These are phyloP conservation scores for Tubosaeta sp. DNA, from an alignment of 768 basidiomycete genomes.

Conservation along the genomic window DNA sequence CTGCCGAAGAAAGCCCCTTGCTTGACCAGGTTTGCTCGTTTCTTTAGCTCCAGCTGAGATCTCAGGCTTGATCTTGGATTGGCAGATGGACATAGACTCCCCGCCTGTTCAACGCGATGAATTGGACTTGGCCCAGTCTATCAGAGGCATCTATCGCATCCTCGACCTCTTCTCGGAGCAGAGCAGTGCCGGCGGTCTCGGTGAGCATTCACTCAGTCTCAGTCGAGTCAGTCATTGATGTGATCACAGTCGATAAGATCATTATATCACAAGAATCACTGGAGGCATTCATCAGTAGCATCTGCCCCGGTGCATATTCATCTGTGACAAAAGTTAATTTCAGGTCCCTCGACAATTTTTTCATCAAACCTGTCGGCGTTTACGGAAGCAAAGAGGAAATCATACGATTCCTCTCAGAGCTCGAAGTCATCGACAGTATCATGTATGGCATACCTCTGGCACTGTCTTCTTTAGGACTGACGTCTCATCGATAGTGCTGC, in stretches of 20 bases:
- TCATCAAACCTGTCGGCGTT: slow-evolving; percentile 49
- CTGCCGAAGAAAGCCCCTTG: background rate
- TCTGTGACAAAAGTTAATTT: slow-evolving; percentile 48
- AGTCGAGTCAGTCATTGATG: background rate
- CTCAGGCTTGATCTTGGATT: background rate
- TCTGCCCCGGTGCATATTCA: slow-evolving; percentile 48
- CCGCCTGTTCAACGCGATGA: slow-evolving; percentile 8
- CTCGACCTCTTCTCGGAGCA: too few species aligned
- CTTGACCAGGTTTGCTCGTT: slow-evolving; percentile 11
- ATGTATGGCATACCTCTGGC: slow-evolving; percentile 31
- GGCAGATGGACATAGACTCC: slow-evolving; percentile 19
- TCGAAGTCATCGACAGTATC: slow-evolving; percentile 34
- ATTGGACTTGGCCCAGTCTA: slow-evolving; percentile 23
- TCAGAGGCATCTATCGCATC: slow-evolving; percentile 29
- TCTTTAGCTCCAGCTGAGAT: background rate
- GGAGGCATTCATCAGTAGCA: slow-evolving; percentile 42
- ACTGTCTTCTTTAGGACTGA: background rate
- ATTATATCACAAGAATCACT: slow-evolving; percentile 54
- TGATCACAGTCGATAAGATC: slow-evolving; percentile 51
- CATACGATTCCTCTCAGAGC: slow-evolving; percentile 38
- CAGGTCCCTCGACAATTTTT: slow-evolving; percentile 12
- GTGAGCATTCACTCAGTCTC: slow-evolving; percentile 24
- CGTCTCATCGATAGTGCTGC: background rate
- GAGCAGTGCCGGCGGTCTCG: slow-evolving; percentile 44
- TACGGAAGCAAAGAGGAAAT: slow-evolving; percentile 55